These are phyloP conservation scores for Exophiala calicioides DNA, from an alignment of 2,329 filamentous ascomycete species.

Conservation along the genomic window DNA sequence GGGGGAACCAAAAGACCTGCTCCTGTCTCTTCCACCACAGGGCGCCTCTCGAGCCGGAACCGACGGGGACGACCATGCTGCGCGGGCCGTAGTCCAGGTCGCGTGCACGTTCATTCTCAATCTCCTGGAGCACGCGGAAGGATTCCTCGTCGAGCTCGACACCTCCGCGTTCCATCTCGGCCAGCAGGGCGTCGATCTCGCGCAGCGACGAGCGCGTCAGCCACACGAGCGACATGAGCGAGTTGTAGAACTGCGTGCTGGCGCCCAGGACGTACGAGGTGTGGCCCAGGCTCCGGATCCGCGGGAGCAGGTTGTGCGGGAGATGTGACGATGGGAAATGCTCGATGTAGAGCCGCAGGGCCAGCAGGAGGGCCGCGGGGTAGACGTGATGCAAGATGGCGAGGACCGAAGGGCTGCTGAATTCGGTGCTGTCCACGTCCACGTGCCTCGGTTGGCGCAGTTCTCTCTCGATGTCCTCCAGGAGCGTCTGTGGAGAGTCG, in stretches of 20 bases:
- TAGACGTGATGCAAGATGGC: constrained; percentile 37
- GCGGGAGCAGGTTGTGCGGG: constrained; percentile 43
- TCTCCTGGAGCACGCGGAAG: constrained; percentile 22
- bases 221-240: constrained; percentile 47
- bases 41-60: constrained; percentile 12
- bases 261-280: constrained; percentile 46
- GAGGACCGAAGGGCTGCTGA: not conserved
- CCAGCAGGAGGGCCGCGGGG: constrained; percentile 43
- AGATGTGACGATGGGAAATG: constrained; percentile 44
- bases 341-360: constrained; percentile 42
- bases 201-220: constrained; percentile 43
- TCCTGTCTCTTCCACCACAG: constrained; percentile 25
- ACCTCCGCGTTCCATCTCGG: constrained; percentile 48
- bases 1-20: constrained; percentile 25
- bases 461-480: constrained; percentile 12
- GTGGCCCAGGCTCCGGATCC: constrained; percentile 43
- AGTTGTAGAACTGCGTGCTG: constrained; percentile 46
- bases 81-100: constrained; percentile 9
- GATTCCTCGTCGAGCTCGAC: constrained; percentile 41
- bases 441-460: not conserved
- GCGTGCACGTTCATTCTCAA: constrained; percentile 19
- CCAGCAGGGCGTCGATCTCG: constrained; percentile 41
- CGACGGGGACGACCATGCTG: not conserved
- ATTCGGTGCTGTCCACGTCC: not conserved
- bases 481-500: constrained; percentile 8